Evolutionary conservation across 257 asterid species (phyloP).

Genomic region (Nicotiana benthamiana): DNA sequence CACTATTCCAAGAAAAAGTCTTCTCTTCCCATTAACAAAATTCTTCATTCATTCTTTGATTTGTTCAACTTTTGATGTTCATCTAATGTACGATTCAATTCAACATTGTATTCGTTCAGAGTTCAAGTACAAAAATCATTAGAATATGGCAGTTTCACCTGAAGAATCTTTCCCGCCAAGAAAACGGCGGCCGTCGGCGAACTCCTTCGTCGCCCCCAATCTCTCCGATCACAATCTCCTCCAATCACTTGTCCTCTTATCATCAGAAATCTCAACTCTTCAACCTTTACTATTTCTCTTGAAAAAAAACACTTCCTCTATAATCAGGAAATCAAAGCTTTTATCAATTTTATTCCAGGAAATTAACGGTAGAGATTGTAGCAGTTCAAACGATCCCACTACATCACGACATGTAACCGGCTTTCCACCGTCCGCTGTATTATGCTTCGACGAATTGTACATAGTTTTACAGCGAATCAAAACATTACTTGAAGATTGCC

Average conservation of each 20-base stretch:
- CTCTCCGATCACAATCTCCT: slow-evolving; percentile 53
- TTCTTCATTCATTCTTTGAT: not conserved
- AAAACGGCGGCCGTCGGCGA: slow-evolving; percentile 64
- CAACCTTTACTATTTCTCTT: slow-evolving; percentile 42
- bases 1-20: not conserved
- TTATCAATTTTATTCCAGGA: slow-evolving; percentile 62
- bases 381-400: not conserved
- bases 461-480: slow-evolving; percentile 58
- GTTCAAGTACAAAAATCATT: not conserved
- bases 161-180: slow-evolving; percentile 50
- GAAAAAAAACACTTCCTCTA: slow-evolving; percentile 37
- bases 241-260: slow-evolving; percentile 42
- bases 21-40: not conserved
- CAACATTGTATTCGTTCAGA: not conserved
- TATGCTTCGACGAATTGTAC: slow-evolving; percentile 77
- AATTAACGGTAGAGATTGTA: slow-evolving; percentile 28
- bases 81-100: not conserved
- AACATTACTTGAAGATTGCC: slow-evolving; percentile 51
- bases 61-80: not conserved
- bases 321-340: slow-evolving; percentile 50
- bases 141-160: slow-evolving; percentile 48
- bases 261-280: slow-evolving; percentile 51
- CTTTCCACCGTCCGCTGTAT: slow-evolving; percentile 57
- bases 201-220: slow-evolving; percentile 45
- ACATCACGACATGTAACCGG: slow-evolving; percentile 16